phyloP scores from a whole-genome alignment of 805 yeast species.

The Debaryomyces maramus region DNA sequence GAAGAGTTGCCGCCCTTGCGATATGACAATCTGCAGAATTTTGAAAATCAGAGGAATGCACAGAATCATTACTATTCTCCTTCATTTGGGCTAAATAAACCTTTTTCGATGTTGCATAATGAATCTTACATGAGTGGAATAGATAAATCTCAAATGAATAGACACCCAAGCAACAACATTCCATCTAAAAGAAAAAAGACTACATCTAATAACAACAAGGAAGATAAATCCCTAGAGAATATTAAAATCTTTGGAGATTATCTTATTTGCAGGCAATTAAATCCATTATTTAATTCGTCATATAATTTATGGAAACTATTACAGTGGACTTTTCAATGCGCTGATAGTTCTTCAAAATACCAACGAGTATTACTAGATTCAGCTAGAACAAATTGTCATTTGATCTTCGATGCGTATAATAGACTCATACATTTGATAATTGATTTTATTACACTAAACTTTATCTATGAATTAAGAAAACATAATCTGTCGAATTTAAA shows the following conservation, averaged over 20 bases:
- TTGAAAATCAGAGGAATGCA: too few relatives aligned
- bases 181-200: background rate
- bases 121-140: too few relatives aligned
- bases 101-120: too few relatives aligned
- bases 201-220: background rate
- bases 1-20: constrained; percentile 6
- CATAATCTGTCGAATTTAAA: constrained; percentile 1
- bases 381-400: constrained; percentile 19
- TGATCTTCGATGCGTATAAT: constrained; percentile 23
- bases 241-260: constrained; percentile 34
- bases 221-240: constrained; percentile 2
- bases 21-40: too few relatives aligned
- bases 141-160: too few relatives aligned
- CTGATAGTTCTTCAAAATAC: constrained; percentile 24
- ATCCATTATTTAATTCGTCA: constrained; percentile 16
- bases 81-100: too few relatives aligned
- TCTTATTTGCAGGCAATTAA: constrained; percentile 23
- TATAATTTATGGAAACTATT: constrained; percentile 33
- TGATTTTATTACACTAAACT: constrained; percentile 19
- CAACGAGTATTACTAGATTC: constrained; percentile 20
- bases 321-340: constrained; percentile 39
- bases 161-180: too few relatives aligned
- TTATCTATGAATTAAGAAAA: constrained; percentile 6
- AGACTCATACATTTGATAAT: constrained; percentile 20
- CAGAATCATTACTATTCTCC: too few relatives aligned